Base-by-base conservation (phyloP, 805 yeast species). In the Wickerhamomyces canadensis region DNA sequence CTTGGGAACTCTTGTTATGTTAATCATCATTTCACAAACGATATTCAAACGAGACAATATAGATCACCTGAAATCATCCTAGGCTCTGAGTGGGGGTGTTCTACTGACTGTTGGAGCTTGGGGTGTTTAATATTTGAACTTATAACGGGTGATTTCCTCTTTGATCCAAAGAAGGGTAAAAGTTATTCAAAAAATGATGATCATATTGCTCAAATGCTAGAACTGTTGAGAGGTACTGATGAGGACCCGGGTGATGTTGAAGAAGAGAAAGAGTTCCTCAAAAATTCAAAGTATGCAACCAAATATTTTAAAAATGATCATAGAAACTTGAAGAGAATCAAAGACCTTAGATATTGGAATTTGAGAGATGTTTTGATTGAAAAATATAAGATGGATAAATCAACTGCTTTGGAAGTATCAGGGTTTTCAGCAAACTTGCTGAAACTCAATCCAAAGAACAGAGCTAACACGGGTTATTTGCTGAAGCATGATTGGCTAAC, bases 311-410 rank as follows among this genome's bases (percentile, higher is more conserved):
- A 74, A 41, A 58, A 57, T 14, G 63, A 62, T 37, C 48, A 58
- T 16, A 55, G 62, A 26, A 65, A 70, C 5, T 60, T 86, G 46
- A 71, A 78, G 40, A 71, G 79, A 47, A 86, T 86, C 40, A 70
- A 70, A 37, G 78, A 74, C 53, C 65, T 87, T 41, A 81, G 82
- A 57, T 86, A 79, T 24, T 87, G 96, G 95, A 74, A 79, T 3
- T 67, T 87, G 45, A 65, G 68, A 37, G 77, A 73, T 39, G 95
- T 87, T 3, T 64, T 86, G 33, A 64, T 65, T 34, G 88, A 86
- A 48, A 87, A 87, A 62, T 86, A 86, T 56, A 78, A 78, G 41
- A 74, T 80, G 54, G 61, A 74, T 19, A 68, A 67, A 27, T 60
- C 65, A 9, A 79, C 76, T 33, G 80, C 91, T 7, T 40, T 44